Evolutionary conservation across 192 early-diverging fungal genomes (phyloP), one percentile per base, ranked within the genome.

Genomic region (Spinellus fusiger): DNA sequence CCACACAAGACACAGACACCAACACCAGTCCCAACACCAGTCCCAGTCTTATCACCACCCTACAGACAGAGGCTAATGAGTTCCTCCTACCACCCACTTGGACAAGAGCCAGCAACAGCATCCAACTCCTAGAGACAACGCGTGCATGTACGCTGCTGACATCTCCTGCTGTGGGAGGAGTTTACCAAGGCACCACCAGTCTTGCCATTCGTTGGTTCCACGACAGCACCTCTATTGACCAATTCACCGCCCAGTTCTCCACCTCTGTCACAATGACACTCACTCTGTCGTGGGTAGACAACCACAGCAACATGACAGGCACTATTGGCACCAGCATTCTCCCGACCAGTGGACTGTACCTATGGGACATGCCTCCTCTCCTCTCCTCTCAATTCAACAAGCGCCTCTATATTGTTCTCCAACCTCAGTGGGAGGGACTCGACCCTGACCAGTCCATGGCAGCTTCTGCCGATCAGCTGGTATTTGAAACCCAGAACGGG

Each of bases 271-370:
- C 12, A 10, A 27, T 51, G 25, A 51, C 3, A 16, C 13, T 61
- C 3, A 15, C 47, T 12, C 12, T 61, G 10, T 51, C 28, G 4
- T 31, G 47, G 18, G 34, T 61, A 9, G 59, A 61, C 16, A 61
- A 61, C 16, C 34, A 34, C 6, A 16, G 13, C 16, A 61, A 61
- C 20, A 6, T 5, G 5, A 61, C 59, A 15, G 34, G 32, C 27
- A 5, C 9, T 5, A 61, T 61, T n/a, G 59, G 49, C 8, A 38
- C 59, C 26, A 35, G 49, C 3, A 13, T 61, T 0, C 49, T 51
- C 52, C 59, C 59, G 23, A 34, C 28, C 18, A 61, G 59, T 25
- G 49, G 59, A 5, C 28, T 61, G 6, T 61, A 61, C 38, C 20
- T 61, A 23, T 61, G 59, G 59, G 59, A 61, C 13, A 40, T 61